phyloP scores from a whole-genome alignment of 2,329 filamentous ascomycete genomes.

The Monosporascus sp. region DNA sequence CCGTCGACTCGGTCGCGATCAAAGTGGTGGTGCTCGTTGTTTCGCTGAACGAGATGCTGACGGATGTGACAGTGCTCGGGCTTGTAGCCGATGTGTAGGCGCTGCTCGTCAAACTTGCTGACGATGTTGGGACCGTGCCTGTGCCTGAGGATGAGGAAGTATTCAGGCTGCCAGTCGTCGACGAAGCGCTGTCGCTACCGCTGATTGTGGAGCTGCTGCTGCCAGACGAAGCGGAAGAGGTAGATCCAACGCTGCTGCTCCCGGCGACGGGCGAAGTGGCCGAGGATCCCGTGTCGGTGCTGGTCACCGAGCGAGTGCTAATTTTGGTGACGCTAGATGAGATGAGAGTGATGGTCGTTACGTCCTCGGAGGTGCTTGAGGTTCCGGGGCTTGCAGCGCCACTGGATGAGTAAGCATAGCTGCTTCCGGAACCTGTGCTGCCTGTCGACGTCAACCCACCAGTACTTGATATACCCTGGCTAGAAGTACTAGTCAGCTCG shows the following conservation, averaged over 20 bases:
- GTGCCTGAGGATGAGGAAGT: neutral
- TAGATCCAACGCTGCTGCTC: conserved; percentile 5
- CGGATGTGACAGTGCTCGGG: neutral
- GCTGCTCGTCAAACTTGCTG: neutral
- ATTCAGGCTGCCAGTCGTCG: neutral
- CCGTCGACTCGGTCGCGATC: neutral
- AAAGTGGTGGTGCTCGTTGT: neutral
- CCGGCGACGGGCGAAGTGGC: conserved; percentile 7
- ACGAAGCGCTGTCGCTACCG: no score
- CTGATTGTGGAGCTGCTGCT: neutral
- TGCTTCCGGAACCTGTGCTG: neutral
- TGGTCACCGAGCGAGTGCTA: neutral
- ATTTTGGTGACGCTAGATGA: neutral
- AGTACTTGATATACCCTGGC: neutral
- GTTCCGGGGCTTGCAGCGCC: conserved; percentile 9
- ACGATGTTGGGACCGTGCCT: neutral
- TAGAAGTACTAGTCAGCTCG: neutral
- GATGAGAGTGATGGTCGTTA: neutral
- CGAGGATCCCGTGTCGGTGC: conserved; percentile 4
- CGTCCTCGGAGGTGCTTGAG: conserved; percentile 4
- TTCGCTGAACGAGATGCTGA: neutral
- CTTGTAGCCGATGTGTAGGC: neutral
- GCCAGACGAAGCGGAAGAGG: conserved; percentile 4
- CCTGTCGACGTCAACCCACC: neutral
- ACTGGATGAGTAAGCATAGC: neutral